Evolutionary conservation across 2,329 filamentous ascomycete species (phyloP).

Genomic region (Cladobotryum protrusum): DNA sequence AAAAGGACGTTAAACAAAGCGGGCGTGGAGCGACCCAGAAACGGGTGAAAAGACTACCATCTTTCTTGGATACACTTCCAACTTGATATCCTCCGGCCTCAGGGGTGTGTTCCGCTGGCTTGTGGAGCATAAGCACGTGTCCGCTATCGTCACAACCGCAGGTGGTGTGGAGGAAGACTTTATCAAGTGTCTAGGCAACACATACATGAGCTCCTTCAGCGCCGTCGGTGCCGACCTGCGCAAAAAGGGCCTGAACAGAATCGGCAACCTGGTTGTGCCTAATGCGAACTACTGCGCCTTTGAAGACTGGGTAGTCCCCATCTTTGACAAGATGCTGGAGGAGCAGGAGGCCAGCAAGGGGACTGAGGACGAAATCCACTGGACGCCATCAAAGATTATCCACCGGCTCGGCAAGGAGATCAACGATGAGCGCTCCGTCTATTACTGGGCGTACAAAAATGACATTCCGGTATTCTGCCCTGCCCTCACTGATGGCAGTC

Average conservation of each 20-base stretch:
- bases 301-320: slow-evolving; percentile 95
- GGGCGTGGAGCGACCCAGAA: slow-evolving; percentile 74
- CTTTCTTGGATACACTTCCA: slow-evolving; percentile 95
- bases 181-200: slow-evolving; percentile 94
- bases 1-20: slow-evolving; percentile 35
- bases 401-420: slow-evolving; percentile 87
- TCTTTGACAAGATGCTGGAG: slow-evolving; percentile 87
- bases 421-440: slow-evolving; percentile 83
- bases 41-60: slow-evolving; percentile 79
- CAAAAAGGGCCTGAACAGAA: slow-evolving; percentile 83
- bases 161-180: slow-evolving; percentile 96
- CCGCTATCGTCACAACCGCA: slow-evolving; percentile 88
- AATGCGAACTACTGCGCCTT: slow-evolving; percentile 96
- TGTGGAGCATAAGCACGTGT: slow-evolving; percentile 87
- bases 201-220: slow-evolving; percentile 84
- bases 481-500: slow-evolving; percentile 85
- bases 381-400: slow-evolving; percentile 93
- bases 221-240: slow-evolving; percentile 72
- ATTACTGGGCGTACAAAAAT: slow-evolving; percentile 98
- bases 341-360: slow-evolving; percentile 80
- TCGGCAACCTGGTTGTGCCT: slow-evolving; percentile 91
- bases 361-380: slow-evolving; percentile 65
- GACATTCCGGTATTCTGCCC: slow-evolving; percentile 96
- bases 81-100: slow-evolving; percentile 92
- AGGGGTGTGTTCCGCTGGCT: slow-evolving; percentile 88